Base-by-base conservation (phyloP, 345 rosid species). In the Citrus australasica region DNA sequence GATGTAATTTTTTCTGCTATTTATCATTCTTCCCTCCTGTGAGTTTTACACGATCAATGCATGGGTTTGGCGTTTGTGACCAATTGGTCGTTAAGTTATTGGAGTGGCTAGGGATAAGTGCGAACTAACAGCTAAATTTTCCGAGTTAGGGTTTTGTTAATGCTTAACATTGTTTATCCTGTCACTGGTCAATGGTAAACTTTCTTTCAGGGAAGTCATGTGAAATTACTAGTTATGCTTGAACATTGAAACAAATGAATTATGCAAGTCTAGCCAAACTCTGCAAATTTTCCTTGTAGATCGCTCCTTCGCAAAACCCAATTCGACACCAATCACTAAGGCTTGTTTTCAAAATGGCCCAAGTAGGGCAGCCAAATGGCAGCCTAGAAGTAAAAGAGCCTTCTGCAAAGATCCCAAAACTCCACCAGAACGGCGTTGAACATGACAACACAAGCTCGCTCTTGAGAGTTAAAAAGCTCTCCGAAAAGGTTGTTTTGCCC, bases 401-500 rank as follows among this genome's bases (percentile, higher is more conserved):
- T 25, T 35, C 67, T 56, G 71, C 73, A 5, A 87, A 89, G 79
- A 76, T 87, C 69, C 88, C 86, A 25, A 89, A 84, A 74, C 88
- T 83, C 56, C 58, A 85, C 22, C 74, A 78, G 24, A 88, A 87
- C 59, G 87, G 88, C 32, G 65, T 65, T 22, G 65, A 58, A n/a
- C 80, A 80, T 25, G 81, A 71, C 35, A 46, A 40, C 2, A 4
- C 71, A 4, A n/a, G 46, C 37, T 28, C 82, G 11, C 72, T 81
- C 25, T 77, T 96, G 66, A 88, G 74, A 82, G 97, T 94, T 78
- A 88, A 92, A 69, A 94, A 82, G 79, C 97, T 94, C 69, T 94
- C 97, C 1, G 88, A 88, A 38, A 91, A 89, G 37, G 98, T 94
- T 21, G 86, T 92, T 10, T 76, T 93, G 80, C 97, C 97, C 0